A percentile compares a stretch with the other conserved stretches of the same genome.
phyloP scores from a whole-genome alignment of 2,329 filamentous ascomycete genomes.

The Herpotrichia juniperi region DNA sequence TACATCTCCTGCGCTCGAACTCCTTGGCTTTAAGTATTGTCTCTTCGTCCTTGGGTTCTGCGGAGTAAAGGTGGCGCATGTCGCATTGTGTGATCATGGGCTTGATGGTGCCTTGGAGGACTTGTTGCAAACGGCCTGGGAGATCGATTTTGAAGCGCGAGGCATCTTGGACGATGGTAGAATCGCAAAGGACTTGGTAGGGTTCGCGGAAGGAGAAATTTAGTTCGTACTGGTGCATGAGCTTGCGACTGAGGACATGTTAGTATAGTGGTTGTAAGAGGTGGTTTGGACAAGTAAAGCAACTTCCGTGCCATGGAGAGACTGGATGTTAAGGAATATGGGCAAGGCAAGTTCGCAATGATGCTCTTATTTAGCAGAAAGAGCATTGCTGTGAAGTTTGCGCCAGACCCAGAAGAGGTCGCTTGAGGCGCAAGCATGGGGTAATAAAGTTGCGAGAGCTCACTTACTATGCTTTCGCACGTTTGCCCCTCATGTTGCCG shows the following conservation, averaged over 20 bases:
- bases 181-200: constrained; percentile 91
- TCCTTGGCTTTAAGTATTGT: constrained; percentile 77
- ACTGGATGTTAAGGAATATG: no score
- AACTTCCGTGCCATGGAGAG: no score
- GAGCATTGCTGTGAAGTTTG: no score
- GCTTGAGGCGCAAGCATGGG: no score
- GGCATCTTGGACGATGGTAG: constrained; percentile 81
- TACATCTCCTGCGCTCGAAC: constrained; percentile 77
- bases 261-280: constrained; percentile 32
- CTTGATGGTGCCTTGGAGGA: constrained; percentile 86
- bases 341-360: no score
- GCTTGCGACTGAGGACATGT: constrained; percentile 69
- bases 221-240: constrained; percentile 90
- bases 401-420: no score
- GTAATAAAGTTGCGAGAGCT: no score
- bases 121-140: constrained; percentile 75
- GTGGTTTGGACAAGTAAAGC: neutral
- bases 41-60: constrained; percentile 58
- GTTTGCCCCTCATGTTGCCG: constrained; percentile 21
- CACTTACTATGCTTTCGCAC: constrained; percentile 22
- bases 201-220: constrained; percentile 91
- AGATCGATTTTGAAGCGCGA: constrained; percentile 87
- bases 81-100: constrained; percentile 79
- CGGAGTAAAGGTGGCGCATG: constrained; percentile 77
- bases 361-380: no score